Evolutionary conservation across 2,329 filamentous ascomycete genomes (phyloP).

Genomic region (Macrophomina tecta): DNA sequence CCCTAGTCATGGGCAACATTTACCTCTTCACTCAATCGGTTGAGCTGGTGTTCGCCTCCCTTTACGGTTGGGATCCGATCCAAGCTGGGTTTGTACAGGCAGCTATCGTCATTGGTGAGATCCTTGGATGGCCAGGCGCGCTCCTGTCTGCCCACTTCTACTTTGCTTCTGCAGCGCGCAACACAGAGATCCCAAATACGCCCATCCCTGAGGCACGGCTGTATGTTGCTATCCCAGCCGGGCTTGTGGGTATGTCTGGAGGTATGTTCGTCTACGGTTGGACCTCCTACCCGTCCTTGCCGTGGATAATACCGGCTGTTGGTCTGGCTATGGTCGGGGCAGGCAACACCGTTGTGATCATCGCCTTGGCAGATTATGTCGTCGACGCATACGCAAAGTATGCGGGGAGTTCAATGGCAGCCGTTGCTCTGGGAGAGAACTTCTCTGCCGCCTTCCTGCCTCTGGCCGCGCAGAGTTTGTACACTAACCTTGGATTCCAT

Average conservation of each 20-base stretch:
- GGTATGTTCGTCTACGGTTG: slow-evolving; percentile 61
- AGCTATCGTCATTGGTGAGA: slow-evolving; percentile 54
- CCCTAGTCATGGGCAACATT: slow-evolving; percentile 54
- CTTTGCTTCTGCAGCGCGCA: slow-evolving; percentile 44
- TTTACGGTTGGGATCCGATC: slow-evolving; percentile 51
- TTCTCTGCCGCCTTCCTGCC: slow-evolving; percentile 56
- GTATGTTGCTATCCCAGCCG: slow-evolving; percentile 51
- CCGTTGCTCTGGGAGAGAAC: slow-evolving; percentile 57
- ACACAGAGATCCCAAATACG: slow-evolving; percentile 1
- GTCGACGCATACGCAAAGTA: slow-evolving; percentile 58
- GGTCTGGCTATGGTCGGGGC: slow-evolving; percentile 57
- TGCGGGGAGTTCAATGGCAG: slow-evolving; percentile 57
- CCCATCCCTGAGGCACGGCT: slow-evolving; percentile 52
- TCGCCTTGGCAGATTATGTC: slow-evolving; percentile 56
- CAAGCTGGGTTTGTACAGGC: slow-evolving; percentile 53
- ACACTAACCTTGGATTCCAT: slow-evolving; percentile 54
- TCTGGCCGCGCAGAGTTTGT: slow-evolving; percentile 55
- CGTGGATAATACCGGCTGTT: slow-evolving; percentile 56
- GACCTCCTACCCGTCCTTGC: slow-evolving; percentile 51
- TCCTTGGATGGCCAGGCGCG: slow-evolving; percentile 48
- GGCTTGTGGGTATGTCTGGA: slow-evolving; percentile 54
- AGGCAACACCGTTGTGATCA: slow-evolving; percentile 55
- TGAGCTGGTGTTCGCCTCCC: slow-evolving; percentile 47
- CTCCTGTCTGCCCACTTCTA: slow-evolving; percentile 49
- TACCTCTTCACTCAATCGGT: slow-evolving; percentile 59